Evolutionary conservation across 2,329 filamentous ascomycete genomes (phyloP), one percentile per base, ranked within the genome.

Genomic region (Lasiodiplodia gonubiensis): DNA sequence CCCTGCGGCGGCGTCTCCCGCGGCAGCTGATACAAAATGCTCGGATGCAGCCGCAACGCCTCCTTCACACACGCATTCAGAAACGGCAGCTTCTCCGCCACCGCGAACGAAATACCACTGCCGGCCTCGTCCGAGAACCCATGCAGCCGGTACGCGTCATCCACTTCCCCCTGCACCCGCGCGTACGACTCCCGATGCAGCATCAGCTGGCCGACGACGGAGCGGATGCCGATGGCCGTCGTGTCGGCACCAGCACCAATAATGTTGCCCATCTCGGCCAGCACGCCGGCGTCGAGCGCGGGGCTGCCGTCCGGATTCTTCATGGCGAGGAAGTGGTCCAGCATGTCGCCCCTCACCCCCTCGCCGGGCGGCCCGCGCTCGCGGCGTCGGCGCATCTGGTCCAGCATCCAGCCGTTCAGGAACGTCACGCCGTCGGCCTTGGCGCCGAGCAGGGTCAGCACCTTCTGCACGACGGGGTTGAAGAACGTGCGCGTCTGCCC

Each of bases 61-160:
- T 88, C 86, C 57, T 83, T 82, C 27, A 88, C 74, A 30, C 88
- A 74, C 11, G 82, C 87, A 61, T 85, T 82, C 53, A 88, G 70
- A 73, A 88, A 89, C 5, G 80, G 77, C 2, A 89, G 80, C 69
- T 83, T 82, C 30, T 70, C 67, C 10, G 64, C 64, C 4, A 51
- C 30, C 18, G 46, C 46, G 33, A 37, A 64, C 0, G 60, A n/a
- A n/a, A 64, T 64, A 12, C n/a, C 25, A 16, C 27, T n/a, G n/a
- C 46, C n/a, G 4, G 55, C 21, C 12, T 18, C 37, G 27, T 23
- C 42, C 18, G 27, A 49, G 27, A 64, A 27, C 1, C 21, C 46
- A 30, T 30, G 55, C 7, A 7, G 6, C 0, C 6, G 8, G 37
- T 60, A 60, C 23, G 55, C 55, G 21, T 30, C 35, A 23, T 60